phyloP scores from a whole-genome alignment of 2,329 filamentous ascomycete genomes.

The Nothophoma quercina region DNA sequence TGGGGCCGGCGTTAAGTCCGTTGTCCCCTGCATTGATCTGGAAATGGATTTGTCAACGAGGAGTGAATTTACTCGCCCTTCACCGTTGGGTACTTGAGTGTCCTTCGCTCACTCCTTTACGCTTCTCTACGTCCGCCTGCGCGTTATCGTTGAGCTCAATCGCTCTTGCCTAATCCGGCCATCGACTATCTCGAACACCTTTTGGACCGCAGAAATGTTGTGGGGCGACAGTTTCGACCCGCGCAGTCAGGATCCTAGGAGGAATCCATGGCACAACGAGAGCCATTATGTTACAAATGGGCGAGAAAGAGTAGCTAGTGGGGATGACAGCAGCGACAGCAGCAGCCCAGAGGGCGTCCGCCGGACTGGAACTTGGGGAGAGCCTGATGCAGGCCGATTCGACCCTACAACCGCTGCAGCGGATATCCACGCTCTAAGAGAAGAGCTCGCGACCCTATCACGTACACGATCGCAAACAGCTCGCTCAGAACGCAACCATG shows the following conservation, averaged over 20 bases:
- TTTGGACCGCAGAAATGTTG: conserved; percentile 23
- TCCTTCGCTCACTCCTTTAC: not conserved
- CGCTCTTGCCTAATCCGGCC: not conserved
- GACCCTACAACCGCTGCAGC: conserved; percentile 64
- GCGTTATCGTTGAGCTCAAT: not conserved
- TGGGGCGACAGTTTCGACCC: conserved; percentile 30
- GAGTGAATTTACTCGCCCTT: not conserved
- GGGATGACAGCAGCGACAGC: conserved; percentile 28
- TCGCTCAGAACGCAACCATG: conserved; percentile 31
- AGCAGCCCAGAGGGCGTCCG: conserved; percentile 32
- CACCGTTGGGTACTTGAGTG: not conserved
- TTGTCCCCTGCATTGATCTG: not conserved
- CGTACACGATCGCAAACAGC: conserved; percentile 46
- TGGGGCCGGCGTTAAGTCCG: conserved; percentile 17
- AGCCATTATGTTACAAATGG: conserved; percentile 29
- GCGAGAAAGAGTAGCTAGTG: conserved; percentile 22
- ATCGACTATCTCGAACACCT: not conserved
- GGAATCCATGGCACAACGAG: conserved; percentile 49
- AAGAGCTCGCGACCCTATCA: conserved; percentile 63
- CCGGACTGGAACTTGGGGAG: conserved; percentile 66
- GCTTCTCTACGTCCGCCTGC: not conserved
- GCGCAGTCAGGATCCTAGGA: conserved; percentile 32
- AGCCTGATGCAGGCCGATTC: conserved; percentile 64
- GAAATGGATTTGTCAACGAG: not conserved
- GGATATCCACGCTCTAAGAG: conserved; percentile 65